Conservation (phyloP, 768 basidiomycete genomes). For the Tricholoma matsutake region DNA sequence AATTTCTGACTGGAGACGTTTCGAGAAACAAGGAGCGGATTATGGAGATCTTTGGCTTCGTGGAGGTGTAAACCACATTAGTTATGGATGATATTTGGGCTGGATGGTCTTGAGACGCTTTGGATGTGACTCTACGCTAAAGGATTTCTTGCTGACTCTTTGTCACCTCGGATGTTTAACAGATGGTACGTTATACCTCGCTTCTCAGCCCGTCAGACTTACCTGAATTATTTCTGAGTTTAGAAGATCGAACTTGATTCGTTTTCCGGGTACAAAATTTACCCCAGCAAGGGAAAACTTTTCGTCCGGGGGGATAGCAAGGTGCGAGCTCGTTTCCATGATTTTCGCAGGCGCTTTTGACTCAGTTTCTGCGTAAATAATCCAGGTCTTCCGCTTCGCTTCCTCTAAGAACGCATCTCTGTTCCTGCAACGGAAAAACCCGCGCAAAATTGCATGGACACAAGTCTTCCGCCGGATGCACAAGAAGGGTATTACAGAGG, state of each 20-base stretch:
- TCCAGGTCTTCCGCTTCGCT: conserved; percentile 92
- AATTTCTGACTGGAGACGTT: conserved; percentile 24
- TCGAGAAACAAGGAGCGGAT: conserved; percentile 11
- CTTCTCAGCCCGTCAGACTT: background rate
- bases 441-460: conserved; percentile 99
- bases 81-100: conserved; percentile 22
- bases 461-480: conserved; percentile 93
- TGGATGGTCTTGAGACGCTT: conserved; percentile 37
- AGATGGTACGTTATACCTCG: conserved; percentile 39
- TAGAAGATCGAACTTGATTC: conserved; percentile 98
- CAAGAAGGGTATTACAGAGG: conserved; percentile 99
- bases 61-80: conserved; percentile 12
- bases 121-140: conserved; percentile 33
- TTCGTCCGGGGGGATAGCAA: conserved; percentile 97
- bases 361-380: background rate
- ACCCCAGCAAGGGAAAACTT: conserved; percentile 95
- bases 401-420: conserved; percentile 92
- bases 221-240: conserved; percentile 25
- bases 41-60: conserved; percentile 16
- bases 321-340: conserved; percentile 40
- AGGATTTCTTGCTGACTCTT: conserved; percentile 3
- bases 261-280: conserved; percentile 97
- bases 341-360: background rate
- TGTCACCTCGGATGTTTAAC: conserved; percentile 10
- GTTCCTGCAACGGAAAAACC: conserved; percentile 99